A percentile compares a stretch with the other conserved stretches of the same genome.
Conservation (phyloP, 1,284 basidiomycete species). For the Ganoderma leucocontextum region DNA sequence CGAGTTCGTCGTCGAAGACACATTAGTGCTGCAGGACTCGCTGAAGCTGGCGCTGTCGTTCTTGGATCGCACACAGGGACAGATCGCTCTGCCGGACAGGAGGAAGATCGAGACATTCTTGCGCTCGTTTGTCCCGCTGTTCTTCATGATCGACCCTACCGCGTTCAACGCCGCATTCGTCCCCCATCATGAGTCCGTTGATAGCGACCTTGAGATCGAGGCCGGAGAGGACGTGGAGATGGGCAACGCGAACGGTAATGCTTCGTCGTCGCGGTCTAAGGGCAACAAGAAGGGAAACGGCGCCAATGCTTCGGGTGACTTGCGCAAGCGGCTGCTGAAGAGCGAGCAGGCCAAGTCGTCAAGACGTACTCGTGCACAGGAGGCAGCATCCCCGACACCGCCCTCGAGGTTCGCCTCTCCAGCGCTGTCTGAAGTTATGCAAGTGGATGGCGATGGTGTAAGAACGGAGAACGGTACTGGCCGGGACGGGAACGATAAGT, state of each 20-base stretch:
- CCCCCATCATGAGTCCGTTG: constrained; percentile 48
- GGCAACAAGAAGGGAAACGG: constrained; percentile 49
- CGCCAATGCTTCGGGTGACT: constrained; percentile 59
- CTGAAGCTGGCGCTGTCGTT: constrained; percentile 92
- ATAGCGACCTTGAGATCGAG: constrained; percentile 60
- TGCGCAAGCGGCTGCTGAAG: constrained; percentile 80
- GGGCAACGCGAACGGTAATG: constrained; percentile 46
- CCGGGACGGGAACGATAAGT: constrained; percentile 31
- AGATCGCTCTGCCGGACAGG: constrained; percentile 78
- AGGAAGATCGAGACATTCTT: constrained; percentile 88
- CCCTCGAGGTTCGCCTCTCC: constrained; percentile 68
- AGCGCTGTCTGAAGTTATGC: constrained; percentile 53
- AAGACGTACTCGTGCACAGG: constrained; percentile 63
- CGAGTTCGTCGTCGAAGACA: constrained; percentile 82
- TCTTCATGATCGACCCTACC: constrained; percentile 76
- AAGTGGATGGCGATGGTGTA: constrained; percentile 39
- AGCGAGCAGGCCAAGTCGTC: constrained; percentile 79
- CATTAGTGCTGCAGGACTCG: constrained; percentile 83
- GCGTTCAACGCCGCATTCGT: constrained; percentile 77
- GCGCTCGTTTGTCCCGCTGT: constrained; percentile 79
- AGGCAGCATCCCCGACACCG: constrained; percentile 45
- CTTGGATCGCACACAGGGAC: constrained; percentile 86
- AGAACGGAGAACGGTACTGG: constrained; percentile 24
- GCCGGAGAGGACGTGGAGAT: constrained; percentile 60
- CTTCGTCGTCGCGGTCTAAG: constrained; percentile 45